A percentile compares a stretch with the other conserved stretches of the same genome.
phyloP scores from a whole-genome alignment of 148 eudicot genomes.

The Agrostemma githago region DNA sequence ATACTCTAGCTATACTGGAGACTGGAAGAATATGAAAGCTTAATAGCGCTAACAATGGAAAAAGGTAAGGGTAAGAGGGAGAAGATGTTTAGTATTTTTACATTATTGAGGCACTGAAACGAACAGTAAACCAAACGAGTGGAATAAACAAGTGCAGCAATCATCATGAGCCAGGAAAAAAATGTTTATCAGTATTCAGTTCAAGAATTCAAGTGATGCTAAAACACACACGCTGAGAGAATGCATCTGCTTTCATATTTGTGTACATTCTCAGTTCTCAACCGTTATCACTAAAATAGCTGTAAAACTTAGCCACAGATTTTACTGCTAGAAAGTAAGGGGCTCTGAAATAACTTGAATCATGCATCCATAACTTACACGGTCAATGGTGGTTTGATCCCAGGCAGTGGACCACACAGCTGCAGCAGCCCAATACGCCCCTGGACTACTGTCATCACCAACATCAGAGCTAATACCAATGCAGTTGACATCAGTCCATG shows the following conservation, averaged over 20 bases:
- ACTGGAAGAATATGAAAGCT: background rate
- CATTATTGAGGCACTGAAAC: background rate
- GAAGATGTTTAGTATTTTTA: background rate
- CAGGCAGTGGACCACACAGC: slow-evolving; percentile 87
- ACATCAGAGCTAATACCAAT: slow-evolving; percentile 30
- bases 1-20: background rate
- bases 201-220: slow-evolving; percentile 1
- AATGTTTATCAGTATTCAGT: background rate
- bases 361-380: slow-evolving; percentile 52
- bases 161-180: background rate
- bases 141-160: background rate
- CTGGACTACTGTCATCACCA: slow-evolving; percentile 57
- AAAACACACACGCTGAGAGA: background rate
- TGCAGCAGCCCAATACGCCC: slow-evolving; percentile 91
- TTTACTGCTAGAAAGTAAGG: background rate
- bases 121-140: background rate
- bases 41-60: background rate
- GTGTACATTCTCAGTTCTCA: background rate
- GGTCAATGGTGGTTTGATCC: slow-evolving; percentile 84
- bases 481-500: slow-evolving; percentile 59
- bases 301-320: background rate
- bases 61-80: background rate
- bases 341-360: slow-evolving; percentile 6
- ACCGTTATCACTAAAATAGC: background rate
- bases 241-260: background rate